Evolutionary conservation across 148 eudicot genomes (phyloP).

Genomic region (Persicaria tinctoria): DNA sequence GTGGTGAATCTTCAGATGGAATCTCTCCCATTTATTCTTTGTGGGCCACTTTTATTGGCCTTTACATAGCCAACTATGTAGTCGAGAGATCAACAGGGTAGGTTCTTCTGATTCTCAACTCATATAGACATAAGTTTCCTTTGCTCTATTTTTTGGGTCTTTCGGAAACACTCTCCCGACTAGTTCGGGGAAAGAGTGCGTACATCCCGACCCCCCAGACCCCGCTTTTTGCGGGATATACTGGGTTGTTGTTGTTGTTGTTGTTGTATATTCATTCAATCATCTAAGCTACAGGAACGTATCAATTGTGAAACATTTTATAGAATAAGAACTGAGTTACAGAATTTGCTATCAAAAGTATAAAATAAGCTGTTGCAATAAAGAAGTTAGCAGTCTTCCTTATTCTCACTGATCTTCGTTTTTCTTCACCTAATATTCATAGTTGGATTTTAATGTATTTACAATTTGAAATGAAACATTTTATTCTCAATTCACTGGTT

Average conservation of each 20-base stretch:
- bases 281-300: not conserved
- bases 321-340: not conserved
- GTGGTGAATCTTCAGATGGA: conserved; percentile 79
- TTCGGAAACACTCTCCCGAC: no score
- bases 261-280: not conserved
- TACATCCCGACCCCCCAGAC: no score
- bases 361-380: not conserved
- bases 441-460: not conserved
- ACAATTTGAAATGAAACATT: not conserved
- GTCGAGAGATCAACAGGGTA: conserved; percentile 98
- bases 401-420: not conserved
- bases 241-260: no score
- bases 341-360: not conserved
- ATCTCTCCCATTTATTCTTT: conserved; percentile 98
- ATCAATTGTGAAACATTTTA: not conserved
- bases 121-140: not conserved
- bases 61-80: conserved; percentile 91
- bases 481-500: not conserved
- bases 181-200: no score
- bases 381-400: not conserved
- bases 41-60: conserved; percentile 98
- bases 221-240: no score
- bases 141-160: no score
- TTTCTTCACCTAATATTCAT: not conserved
- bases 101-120: conserved; percentile 23